Evolutionary conservation across 345 rosid genomes (phyloP), one percentile per base, ranked within the genome.

Genomic region (Litchi chinensis): DNA sequence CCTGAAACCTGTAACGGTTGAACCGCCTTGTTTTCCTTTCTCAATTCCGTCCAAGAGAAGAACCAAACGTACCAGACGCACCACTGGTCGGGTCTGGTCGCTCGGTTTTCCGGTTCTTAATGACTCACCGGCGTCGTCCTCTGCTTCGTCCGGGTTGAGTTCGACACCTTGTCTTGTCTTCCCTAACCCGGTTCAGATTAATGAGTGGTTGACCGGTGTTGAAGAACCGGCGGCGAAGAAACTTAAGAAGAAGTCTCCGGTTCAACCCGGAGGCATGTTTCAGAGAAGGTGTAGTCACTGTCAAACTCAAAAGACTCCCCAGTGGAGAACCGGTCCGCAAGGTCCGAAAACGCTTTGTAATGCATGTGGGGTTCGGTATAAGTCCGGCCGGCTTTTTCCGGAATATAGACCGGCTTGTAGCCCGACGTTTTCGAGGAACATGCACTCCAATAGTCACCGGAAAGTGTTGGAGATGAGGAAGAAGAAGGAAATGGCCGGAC

Each of bases 331-430:
- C 83, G 92, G 92, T 37, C 92, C 92, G 0, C 85, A 76, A 0
- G 92, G 92, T 13, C 75, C 92, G 15, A 89, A 89, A 68, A 89
- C 92, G 4, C 83, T 89, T 1, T 89, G 92, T 48, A 89, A 89
- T 41, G 92, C 92, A 11, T 89, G 92, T 28, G 92, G 92, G 28
- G 92, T 89, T 71, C 86, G 92, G 22, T 89, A 66, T 24, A 89
- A 89, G 74, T 87, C 92, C 52, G 92, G 92, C 41, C 87, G 92
- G 76, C 92, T 89, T 8, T 86, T 84, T 9, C 90, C 92, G 0
- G 92, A 89, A 69, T 89, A 89, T 62, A 80, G 92, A 72, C 92
- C 92, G 72, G 92, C 92, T 22, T 86, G 92, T 72, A 89, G 92
- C 68, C 92, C 92, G 0, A 87, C 89, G 0, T 89, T 89, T 75